These are phyloP conservation scores for Elasticomyces elasticus DNA, from an alignment of 495 filamentous ascomycete species.

Conservation along the genomic window DNA sequence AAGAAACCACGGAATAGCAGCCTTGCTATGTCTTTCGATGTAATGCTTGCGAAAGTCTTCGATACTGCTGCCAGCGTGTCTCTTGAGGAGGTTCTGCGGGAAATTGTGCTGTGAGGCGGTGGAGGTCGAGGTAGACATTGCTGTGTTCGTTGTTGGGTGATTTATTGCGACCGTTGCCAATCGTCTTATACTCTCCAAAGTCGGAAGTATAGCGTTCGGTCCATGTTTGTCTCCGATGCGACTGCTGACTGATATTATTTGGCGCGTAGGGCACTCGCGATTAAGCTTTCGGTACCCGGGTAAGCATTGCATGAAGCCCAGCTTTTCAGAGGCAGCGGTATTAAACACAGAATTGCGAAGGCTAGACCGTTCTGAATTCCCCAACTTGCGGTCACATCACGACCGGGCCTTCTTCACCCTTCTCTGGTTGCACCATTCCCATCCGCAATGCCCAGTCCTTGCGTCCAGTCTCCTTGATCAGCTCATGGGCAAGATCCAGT, in stretches of 20 bases:
- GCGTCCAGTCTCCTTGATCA: slow-evolving; percentile 30
- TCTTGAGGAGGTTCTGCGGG: slow-evolving; percentile 10
- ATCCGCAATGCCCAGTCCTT: slow-evolving; percentile 34
- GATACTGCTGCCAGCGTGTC: not conserved
- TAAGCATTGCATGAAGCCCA: no score
- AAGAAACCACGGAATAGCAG: slow-evolving; percentile 9
- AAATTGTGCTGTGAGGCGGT: not conserved
- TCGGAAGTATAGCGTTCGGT: no score
- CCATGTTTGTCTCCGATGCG: no score
- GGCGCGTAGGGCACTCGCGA: no score
- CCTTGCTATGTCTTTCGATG: not conserved
- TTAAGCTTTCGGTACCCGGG: no score
- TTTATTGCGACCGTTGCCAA: no score
- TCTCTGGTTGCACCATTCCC: slow-evolving; percentile 27
- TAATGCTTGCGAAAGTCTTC: slow-evolving; percentile 11
- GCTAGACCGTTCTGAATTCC: no score
- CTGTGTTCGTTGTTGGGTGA: no score
- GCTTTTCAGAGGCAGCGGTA: no score
- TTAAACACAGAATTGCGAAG: no score
- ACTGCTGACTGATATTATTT: no score
- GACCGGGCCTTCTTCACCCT: not conserved
- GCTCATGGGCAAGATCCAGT: slow-evolving; percentile 32
- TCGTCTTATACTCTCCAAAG: no score
- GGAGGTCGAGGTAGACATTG: not conserved
- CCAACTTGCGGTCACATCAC: not conserved